Evolutionary conservation across 2,329 filamentous ascomycete genomes (phyloP).

Genomic region (Alternaria angustiovoidea): DNA sequence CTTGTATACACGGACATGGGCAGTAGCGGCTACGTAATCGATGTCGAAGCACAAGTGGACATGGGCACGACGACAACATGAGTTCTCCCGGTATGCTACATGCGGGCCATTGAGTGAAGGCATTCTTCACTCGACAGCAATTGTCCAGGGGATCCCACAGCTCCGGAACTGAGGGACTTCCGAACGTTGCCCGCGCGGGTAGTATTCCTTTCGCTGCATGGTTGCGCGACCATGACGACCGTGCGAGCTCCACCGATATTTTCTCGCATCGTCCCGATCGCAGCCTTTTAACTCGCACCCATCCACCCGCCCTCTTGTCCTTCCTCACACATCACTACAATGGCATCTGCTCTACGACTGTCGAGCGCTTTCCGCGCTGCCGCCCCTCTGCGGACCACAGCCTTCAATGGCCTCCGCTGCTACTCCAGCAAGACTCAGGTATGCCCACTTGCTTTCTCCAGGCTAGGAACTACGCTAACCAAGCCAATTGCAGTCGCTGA

Average conservation of each 20-base stretch:
- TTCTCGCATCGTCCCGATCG: slow-evolving; percentile 33
- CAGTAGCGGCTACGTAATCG: background rate
- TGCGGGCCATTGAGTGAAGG: background rate
- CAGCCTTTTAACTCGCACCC: slow-evolving; percentile 39
- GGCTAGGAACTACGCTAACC: slow-evolving; percentile 36
- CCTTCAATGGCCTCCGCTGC: slow-evolving; percentile 84
- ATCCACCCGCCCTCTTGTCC: slow-evolving; percentile 47
- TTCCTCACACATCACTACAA: slow-evolving; percentile 59
- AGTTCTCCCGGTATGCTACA: background rate
- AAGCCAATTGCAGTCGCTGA: slow-evolving; percentile 74
- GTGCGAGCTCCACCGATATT: slow-evolving; percentile 34
- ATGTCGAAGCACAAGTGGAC: background rate
- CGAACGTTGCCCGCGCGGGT: slow-evolving; percentile 16
- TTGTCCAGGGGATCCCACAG: background rate
- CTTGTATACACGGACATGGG: background rate
- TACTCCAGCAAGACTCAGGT: slow-evolving; percentile 93
- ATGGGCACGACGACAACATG: background rate
- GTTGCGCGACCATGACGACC: slow-evolving; percentile 15
- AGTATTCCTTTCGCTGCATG: slow-evolving; percentile 9
- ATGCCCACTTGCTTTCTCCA: slow-evolving; percentile 42
- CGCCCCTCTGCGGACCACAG: slow-evolving; percentile 69
- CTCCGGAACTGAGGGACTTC: slow-evolving; percentile 16
- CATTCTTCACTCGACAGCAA: background rate
- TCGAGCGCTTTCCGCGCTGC: slow-evolving; percentile 82
- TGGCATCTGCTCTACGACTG: slow-evolving; percentile 85